Evolutionary conservation across 768 basidiomycete species (phyloP).

Genomic region (Daedaleopsis nitida): DNA sequence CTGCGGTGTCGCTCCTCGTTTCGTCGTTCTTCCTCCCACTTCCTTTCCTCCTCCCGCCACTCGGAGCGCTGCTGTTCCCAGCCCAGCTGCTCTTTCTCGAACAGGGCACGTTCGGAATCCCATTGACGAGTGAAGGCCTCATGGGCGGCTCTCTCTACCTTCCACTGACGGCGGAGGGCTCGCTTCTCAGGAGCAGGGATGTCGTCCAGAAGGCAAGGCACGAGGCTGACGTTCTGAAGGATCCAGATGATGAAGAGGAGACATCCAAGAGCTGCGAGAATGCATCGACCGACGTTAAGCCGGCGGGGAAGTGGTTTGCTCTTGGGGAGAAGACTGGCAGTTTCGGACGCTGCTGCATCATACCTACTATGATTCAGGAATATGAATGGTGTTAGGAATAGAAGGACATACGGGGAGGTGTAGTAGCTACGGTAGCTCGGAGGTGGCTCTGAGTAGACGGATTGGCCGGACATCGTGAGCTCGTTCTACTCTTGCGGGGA

Average conservation of each 20-base stretch:
- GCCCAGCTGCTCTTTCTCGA: neutral
- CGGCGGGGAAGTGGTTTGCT: neutral
- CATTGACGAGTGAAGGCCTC: neutral
- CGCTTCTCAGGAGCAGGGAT: neutral
- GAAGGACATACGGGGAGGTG: neutral
- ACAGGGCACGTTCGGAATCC: neutral
- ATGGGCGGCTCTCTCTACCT: neutral
- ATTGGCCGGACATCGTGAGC: neutral
- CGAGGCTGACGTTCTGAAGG: neutral
- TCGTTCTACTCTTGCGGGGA: neutral
- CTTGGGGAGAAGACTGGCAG: neutral
- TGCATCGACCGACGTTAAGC: neutral
- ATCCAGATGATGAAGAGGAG: neutral
- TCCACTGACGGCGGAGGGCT: neutral
- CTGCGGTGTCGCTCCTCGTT: conserved; percentile 18
- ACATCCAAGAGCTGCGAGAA: neutral
- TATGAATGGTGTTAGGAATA: neutral
- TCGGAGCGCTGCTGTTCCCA: conserved; percentile 9
- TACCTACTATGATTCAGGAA: neutral
- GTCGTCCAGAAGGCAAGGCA: neutral
- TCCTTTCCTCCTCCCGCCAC: conserved; percentile 4
- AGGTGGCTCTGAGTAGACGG: neutral
- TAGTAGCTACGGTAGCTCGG: neutral
- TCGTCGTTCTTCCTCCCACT: conserved; percentile 16
- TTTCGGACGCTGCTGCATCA: neutral